Evolutionary conservation across 192 early-diverging fungal species (phyloP), one percentile per base, ranked within the genome.

Genomic region (Coemansia sp.): DNA sequence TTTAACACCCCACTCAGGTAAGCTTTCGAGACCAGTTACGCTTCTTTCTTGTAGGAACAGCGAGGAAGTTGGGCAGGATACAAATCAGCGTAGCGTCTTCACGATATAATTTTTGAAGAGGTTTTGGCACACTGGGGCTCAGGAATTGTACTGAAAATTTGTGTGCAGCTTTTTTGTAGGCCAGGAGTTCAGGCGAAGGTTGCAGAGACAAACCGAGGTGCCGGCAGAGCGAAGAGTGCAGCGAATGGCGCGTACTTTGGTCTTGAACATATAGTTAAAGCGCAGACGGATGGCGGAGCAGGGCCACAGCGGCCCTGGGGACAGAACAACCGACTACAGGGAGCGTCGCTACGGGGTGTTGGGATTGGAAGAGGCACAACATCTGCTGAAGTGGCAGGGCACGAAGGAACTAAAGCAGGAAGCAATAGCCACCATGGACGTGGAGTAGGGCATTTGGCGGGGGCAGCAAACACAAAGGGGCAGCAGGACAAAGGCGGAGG

Each of bases 1-100:
- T 68, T 64, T 19, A 67, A 59, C 54, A 74, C 74, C 7, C 74
- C 74, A 25, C 59, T 76, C 10, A 82, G 74, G 78, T 71, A 81
- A 75, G 78, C 20, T 19, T 11, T 29, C 8, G 24, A 54, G 24
- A 1, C 53, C 20, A 9, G 2, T 21, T 25, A 11, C 24, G 20
- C 53, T 7, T 10, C 6, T 36, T 4, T 10, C 5, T 10, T 36
- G 5, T 36, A 10, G 10, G 33, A 36, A 36, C 5, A 6, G 33
- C 10, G 33, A 36, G 20, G 4, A 55, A 55, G 54, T 24, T 24
- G 54, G 19, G 2, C 23, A 55, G 23, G 54, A 55, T 0, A 23
- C 22, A 0, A 0, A 10, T 23, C 23, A 23, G 54, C 27, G 54
- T 20, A 27, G 54, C 14, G 3, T 10, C 4, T 54, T 11, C 8